Evolutionary conservation across 2,329 filamentous ascomycete species (phyloP).

Genomic region (Alternaria burnsii): DNA sequence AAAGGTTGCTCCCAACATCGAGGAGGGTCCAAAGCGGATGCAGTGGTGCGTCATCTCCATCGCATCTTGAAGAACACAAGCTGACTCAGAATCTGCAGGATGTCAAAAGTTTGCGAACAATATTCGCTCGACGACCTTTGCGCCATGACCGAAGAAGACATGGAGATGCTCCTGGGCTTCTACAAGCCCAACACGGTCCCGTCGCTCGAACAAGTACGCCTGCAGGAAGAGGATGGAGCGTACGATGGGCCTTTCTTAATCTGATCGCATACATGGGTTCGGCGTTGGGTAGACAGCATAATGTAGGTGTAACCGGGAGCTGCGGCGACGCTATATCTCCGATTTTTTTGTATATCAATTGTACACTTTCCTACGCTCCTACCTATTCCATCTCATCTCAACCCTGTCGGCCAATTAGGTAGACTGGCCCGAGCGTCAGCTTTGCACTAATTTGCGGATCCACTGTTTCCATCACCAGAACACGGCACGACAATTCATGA

Average conservation of each 20-base stretch:
- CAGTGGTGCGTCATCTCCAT: constrained; percentile 67
- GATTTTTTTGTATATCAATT: constrained; percentile 27
- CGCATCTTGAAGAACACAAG: neutral
- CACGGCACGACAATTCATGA: neutral
- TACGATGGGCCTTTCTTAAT: constrained; percentile 60
- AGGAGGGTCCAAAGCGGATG: constrained; percentile 88
- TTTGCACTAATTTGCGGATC: constrained; percentile 1
- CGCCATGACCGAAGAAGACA: constrained; percentile 79
- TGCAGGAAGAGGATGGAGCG: constrained; percentile 50
- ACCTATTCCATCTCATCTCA: constrained; percentile 5
- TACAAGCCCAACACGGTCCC: constrained; percentile 64
- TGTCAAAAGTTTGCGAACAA: constrained; percentile 87
- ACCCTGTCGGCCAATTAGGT: constrained; percentile 31
- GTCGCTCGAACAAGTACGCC: constrained; percentile 53
- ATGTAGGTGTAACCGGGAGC: constrained; percentile 21
- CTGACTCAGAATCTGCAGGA: constrained; percentile 66
- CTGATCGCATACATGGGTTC: constrained; percentile 19
- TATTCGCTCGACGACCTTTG: constrained; percentile 88
- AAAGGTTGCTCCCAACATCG: constrained; percentile 73
- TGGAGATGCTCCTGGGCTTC: constrained; percentile 81
- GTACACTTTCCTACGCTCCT: constrained; percentile 16
- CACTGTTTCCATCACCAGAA: constrained; percentile 3
- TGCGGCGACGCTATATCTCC: constrained; percentile 15
- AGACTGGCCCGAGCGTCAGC: constrained; percentile 24
- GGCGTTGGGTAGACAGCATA: constrained; percentile 24